Conservation (phyloP, 306 rosid genomes). For the Crotalaria pallida region DNA sequence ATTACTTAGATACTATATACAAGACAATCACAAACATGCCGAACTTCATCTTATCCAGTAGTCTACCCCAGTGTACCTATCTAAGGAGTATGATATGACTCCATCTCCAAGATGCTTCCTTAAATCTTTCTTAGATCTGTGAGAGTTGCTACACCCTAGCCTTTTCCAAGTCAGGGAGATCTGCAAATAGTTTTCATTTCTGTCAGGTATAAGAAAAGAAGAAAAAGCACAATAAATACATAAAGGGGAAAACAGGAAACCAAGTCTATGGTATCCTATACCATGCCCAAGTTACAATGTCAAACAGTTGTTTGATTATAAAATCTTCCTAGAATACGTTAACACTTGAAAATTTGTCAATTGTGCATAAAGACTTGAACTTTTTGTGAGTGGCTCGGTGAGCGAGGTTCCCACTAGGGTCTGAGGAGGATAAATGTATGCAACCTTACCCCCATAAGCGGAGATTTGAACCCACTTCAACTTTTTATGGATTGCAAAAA, state of each 20-base stretch:
- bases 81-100: conserved; percentile 15
- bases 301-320: not conserved
- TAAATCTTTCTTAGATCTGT: not conserved
- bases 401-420: no score
- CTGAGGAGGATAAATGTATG: no score
- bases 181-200: conserved; percentile 38
- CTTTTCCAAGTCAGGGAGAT: conserved; percentile 93
- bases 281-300: not conserved
- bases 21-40: conserved; percentile 14
- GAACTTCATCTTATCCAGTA: conserved; percentile 16
- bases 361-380: not conserved
- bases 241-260: not conserved
- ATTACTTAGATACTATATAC: conserved; percentile 26
- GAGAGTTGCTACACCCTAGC: conserved; percentile 49
- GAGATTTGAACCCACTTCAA: no score
- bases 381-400: no score
- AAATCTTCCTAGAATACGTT: not conserved
- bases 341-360: conserved; percentile 4
- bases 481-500: not conserved
- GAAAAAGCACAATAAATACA: not conserved
- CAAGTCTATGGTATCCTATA: not conserved
- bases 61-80: conserved; percentile 10
- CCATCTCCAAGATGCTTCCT: conserved; percentile 18
- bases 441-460: no score
- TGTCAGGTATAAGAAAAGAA: not conserved